Conservation (phyloP, 2,329 filamentous ascomycete genomes). For the Penicillium sp. region DNA sequence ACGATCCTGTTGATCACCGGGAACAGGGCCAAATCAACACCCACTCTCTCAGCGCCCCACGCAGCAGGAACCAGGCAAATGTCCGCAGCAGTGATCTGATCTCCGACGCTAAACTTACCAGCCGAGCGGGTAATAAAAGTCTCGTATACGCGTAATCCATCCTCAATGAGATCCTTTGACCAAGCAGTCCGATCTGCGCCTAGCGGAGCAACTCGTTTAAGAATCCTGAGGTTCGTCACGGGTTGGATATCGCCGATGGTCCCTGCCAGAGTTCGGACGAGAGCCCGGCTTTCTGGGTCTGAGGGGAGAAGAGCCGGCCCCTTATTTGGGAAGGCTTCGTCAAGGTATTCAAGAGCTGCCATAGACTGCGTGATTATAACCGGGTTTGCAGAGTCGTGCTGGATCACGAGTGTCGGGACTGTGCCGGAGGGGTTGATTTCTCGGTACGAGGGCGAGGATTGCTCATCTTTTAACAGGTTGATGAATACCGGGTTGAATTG, state of each 20-base stretch:
- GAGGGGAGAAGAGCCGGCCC: slow-evolving; percentile 47
- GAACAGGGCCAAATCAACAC: slow-evolving; percentile 50
- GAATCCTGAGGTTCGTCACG: slow-evolving; percentile 54
- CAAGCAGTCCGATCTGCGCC: slow-evolving; percentile 47
- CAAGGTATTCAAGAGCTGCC: slow-evolving; percentile 59
- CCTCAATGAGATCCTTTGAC: slow-evolving; percentile 50
- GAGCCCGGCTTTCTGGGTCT: slow-evolving; percentile 44
- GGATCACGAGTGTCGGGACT: slow-evolving; percentile 52
- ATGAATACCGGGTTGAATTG: slow-evolving; percentile 47
- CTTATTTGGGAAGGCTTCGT: slow-evolving; percentile 50
- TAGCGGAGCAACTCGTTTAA: slow-evolving; percentile 47
- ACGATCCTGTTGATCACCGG: slow-evolving; percentile 48
- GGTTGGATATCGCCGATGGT: slow-evolving; percentile 61
- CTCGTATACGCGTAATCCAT: slow-evolving; percentile 57
- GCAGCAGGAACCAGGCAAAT: slow-evolving; percentile 55
- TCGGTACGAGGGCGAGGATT: slow-evolving; percentile 45
- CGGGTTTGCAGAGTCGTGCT: slow-evolving; percentile 17
- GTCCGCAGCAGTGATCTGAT: slow-evolving; percentile 56
- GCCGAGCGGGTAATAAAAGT: slow-evolving; percentile 33
- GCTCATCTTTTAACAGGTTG: slow-evolving; percentile 54
- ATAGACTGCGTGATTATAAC: slow-evolving; percentile 54
- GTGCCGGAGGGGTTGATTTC: slow-evolving; percentile 52
- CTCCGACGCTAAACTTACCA: slow-evolving; percentile 54
- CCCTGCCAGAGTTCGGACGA: slow-evolving; percentile 50
- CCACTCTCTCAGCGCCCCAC: slow-evolving; percentile 54